Percentiles rank a stretch among this genome's conserved stretches.
These are phyloP conservation scores for Botrytis fragariae DNA, from an alignment of 2,329 filamentous ascomycete species.

Conservation along the genomic window DNA sequence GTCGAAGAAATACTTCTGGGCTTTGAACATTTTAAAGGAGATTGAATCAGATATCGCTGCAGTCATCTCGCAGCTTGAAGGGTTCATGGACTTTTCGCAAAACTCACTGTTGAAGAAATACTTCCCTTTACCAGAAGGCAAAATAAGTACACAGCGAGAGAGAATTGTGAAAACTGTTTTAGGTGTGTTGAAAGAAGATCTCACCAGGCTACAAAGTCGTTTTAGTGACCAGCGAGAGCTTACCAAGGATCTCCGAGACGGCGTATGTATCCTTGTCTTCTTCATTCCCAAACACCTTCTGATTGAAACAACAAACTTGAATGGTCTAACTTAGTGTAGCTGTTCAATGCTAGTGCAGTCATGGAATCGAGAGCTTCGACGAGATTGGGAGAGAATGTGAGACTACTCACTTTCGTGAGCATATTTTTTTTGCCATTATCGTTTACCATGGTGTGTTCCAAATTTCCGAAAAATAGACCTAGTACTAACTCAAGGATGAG, in stretches of 20 bases:
- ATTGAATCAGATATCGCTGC: not conserved
- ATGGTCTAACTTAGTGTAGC: not conserved
- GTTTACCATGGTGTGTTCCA: not conserved
- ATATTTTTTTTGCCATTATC: not conserved
- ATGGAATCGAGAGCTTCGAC: not conserved
- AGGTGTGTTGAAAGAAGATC: not conserved
- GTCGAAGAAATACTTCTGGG: not conserved
- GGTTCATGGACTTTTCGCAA: not conserved
- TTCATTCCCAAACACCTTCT: too few relatives aligned
- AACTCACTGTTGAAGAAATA: accelerated
- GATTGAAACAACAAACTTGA: too few relatives aligned
- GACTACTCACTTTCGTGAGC: not conserved
- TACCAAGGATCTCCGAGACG: not conserved
- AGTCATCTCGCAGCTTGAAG: not conserved
- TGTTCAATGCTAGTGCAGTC: not conserved
- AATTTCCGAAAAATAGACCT: accelerated
- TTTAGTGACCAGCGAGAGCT: not conserved
- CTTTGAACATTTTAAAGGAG: not conserved
- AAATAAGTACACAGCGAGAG: not conserved
- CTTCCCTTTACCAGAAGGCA: not conserved
- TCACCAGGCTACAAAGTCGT: not conserved
- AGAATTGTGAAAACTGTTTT: accelerated
- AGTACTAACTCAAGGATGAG: not conserved
- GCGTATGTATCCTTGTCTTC: not conserved
- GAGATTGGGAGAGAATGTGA: not conserved